Evolutionary conservation across 257 asterid genomes (phyloP), one percentile per base, ranked within the genome.

Genomic region (Sherardia arvensis): DNA sequence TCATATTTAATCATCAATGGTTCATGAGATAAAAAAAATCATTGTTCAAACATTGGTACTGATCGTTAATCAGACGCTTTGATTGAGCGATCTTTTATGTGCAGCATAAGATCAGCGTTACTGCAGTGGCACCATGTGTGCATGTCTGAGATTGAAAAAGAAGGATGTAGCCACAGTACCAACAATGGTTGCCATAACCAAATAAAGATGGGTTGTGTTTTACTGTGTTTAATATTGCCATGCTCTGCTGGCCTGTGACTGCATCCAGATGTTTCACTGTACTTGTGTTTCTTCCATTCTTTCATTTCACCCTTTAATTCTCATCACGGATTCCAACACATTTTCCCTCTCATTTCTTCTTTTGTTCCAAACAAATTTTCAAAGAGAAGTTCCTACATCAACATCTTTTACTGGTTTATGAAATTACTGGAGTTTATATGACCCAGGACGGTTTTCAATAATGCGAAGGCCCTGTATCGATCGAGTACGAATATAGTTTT

Each of bases 241-340:
- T 68, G 53, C 72, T 68, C 21, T 26, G 45, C 18, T 38, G 47
- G 18, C 14, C 22, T 36, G 47, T 58, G 43, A 43, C 5, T 54
- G 45, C 45, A 30, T 45, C 47, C 49, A 67, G 28, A 36, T 25
- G 34, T 68, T 61, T 68, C 49, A 29, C 60, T 40, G 65, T 59
- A 59, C 59, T 59, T 4, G 27, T 58, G 33, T 53, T 47, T 28
- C 56, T 47, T 28, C 56, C 30, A 18, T 63, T 27, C 36, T 26
- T 29, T 26, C 26, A 25, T n/a, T 47, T 28, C 47, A 40, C 32
- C 59, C 32, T 21, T 34, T 48, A 1, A 4, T 40, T 17, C 5
- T 33, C 15, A 11, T 47, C 23, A 53, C 8, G 7, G 6, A 21
- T 30, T 4, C 36, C 4, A 9, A 56, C 23, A 5, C 36, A 6